phyloP scores from a whole-genome alignment of 495 filamentous ascomycete species.

The Penicillium desertorum region DNA sequence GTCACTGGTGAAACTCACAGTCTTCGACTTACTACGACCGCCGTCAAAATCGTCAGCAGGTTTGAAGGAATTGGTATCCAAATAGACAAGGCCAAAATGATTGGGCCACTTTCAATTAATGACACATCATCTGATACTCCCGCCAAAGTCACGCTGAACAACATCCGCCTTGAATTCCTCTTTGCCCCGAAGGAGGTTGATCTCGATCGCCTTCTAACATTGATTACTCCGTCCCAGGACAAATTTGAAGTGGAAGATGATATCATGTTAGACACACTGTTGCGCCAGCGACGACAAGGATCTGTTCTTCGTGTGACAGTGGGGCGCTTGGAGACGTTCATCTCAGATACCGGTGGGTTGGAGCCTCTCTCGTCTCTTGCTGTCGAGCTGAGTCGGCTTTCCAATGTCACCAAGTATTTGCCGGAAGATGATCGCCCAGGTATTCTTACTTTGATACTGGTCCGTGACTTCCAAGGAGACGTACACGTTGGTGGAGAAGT shows the following conservation, averaged over 20 bases:
- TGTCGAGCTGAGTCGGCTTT: slow-evolving; percentile 75
- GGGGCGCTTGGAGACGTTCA: slow-evolving; percentile 54
- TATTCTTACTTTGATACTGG: slow-evolving; percentile 67
- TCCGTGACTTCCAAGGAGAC: slow-evolving; percentile 59
- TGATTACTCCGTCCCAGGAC: slow-evolving; percentile 88
- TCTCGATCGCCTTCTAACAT: slow-evolving; percentile 73
- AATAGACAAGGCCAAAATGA: slow-evolving; percentile 71
- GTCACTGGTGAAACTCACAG: slow-evolving; percentile 74
- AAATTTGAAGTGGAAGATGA: slow-evolving; percentile 92
- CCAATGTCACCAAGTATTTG: slow-evolving; percentile 89
- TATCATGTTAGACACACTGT: slow-evolving; percentile 87
- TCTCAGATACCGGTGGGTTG: slow-evolving; percentile 61
- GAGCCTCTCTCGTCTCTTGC: slow-evolving; percentile 64
- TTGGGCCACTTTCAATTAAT: slow-evolving; percentile 61
- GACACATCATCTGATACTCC: slow-evolving; percentile 49
- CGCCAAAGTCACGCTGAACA: slow-evolving; percentile 54
- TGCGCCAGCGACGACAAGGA: slow-evolving; percentile 87
- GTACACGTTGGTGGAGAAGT: slow-evolving; percentile 62
- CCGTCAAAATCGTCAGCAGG: slow-evolving; percentile 74
- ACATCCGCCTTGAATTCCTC: slow-evolving; percentile 73
- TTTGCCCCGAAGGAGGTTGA: slow-evolving; percentile 73
- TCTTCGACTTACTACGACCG: slow-evolving; percentile 70
- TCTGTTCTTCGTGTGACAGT: slow-evolving; percentile 74
- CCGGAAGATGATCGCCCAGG: slow-evolving; percentile 96
- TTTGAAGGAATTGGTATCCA: slow-evolving; percentile 65